Evolutionary conservation across 176 grass and related monocot species (phyloP), one percentile per base, ranked within the genome.

Genomic region (Rhynchospora tenuis): DNA sequence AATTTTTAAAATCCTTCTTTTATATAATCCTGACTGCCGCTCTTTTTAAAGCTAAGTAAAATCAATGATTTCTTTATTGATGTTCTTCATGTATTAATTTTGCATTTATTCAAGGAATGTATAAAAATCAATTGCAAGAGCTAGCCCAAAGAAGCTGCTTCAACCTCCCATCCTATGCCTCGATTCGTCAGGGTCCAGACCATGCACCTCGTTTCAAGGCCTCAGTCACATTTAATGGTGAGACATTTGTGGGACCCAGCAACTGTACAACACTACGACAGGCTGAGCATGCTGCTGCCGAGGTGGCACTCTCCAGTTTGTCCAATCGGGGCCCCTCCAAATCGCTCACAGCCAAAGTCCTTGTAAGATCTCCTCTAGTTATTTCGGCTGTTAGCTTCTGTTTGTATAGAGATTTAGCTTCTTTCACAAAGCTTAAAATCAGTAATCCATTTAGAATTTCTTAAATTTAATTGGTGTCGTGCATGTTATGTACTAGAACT

Each of bases 61-160:
- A 74, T 27, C 20, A 74, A 31, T 54, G 19, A 42, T 55, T 24
- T 75, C 66, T 46, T 20, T 76, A 52, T 76, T 29, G 48, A 14
- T 20, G 56, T 29, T 57, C 64, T 13, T 68, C 82, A 10, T 59
- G 13, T 67, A 59, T 45, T 81, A 24, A 31, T 54, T 54, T 75
- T 45, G 43, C 5, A 42, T 56, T 50, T 56, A 56, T 55, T 64
- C 73, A 15, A 60, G 85, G 67, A 45, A 97, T 97, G 94, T 94
- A 90, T 81, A 94, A 97, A 88, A 97, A 97, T 87, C 94, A 97
- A 83, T 89, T 97, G 33, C 94, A 97, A 89, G 94, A 97, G 86
- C 88, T 97, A 80, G 94, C 94, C 65, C 94, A 97, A 87, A 86
- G 94, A 84, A 97, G 94, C 90, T 97, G 94, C 88, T 97, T 97